Percentiles rank a stretch among this genome's conserved stretches.
Evolutionary conservation across 1,139 yeast species (phyloP).

Genomic region (Nadsonia commutata): DNA sequence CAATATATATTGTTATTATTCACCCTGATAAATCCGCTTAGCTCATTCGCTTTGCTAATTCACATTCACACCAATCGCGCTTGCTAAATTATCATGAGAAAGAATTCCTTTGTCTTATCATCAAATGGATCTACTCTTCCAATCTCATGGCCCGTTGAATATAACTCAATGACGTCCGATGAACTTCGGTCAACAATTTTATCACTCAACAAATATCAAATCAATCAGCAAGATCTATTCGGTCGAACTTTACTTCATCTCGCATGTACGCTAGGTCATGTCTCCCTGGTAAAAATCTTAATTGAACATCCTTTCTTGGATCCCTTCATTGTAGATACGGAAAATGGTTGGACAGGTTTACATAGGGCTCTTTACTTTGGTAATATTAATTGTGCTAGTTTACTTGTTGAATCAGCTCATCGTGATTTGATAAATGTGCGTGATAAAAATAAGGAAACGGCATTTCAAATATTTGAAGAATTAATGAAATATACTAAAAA

Average conservation of each 20-base stretch:
- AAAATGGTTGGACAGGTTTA: constrained; percentile 73
- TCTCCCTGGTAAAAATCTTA: constrained; percentile 32
- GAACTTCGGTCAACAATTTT: not conserved
- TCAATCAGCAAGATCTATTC: constrained; percentile 47
- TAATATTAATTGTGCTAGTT: constrained; percentile 40
- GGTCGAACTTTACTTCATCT: constrained; percentile 60
- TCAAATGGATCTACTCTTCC: no score
- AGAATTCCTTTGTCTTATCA: no score
- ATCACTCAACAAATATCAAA: constrained; percentile 3
- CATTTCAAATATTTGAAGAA: constrained; percentile 20
- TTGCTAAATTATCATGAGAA: no score
- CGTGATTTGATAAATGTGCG: constrained; percentile 36
- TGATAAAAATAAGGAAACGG: constrained; percentile 52
- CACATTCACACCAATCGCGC: no score
- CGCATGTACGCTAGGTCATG: constrained; percentile 37
- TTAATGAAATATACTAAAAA: constrained; percentile 9
- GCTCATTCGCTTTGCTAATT: no score
- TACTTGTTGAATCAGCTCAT: constrained; percentile 27
- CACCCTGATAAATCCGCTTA: no score
- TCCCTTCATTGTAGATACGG: constrained; percentile 41
- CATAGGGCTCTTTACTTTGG: constrained; percentile 56
- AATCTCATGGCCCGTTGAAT: no score
- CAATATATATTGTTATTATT: no score
- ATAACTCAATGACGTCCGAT: not conserved
- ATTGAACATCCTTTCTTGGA: constrained; percentile 36